Percentiles rank a stretch among this genome's conserved stretches.
phyloP scores from a whole-genome alignment of 257 asterid genomes.

The Datura wrightii region DNA sequence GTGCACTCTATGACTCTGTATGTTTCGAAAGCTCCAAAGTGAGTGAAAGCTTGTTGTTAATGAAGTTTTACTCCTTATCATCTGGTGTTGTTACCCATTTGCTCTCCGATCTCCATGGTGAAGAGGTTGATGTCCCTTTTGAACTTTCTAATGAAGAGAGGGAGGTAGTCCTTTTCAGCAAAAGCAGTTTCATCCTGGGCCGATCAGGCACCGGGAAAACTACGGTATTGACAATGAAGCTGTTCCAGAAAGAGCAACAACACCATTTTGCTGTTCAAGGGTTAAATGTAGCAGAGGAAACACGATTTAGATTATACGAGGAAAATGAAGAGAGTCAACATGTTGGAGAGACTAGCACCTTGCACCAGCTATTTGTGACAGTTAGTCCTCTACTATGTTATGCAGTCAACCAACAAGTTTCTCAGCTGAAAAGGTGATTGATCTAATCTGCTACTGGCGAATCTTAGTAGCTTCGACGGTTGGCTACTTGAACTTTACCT shows the following conservation, averaged over 20 bases:
- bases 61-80: slow-evolving; percentile 71
- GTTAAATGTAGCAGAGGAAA: not conserved
- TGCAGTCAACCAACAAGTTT: slow-evolving; percentile 67
- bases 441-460: not conserved
- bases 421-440: slow-evolving; percentile 61
- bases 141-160: slow-evolving; percentile 72
- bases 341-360: slow-evolving; percentile 17
- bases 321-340: not conserved
- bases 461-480: too few species aligned
- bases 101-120: slow-evolving; percentile 54
- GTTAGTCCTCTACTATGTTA: slow-evolving; percentile 71
- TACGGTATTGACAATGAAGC: slow-evolving; percentile 62
- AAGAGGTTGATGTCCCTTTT: slow-evolving; percentile 61
- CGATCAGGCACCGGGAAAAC: slow-evolving; percentile 84
- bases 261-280: slow-evolving; percentile 47
- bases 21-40: slow-evolving; percentile 60
- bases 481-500: too few species aligned
- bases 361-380: slow-evolving; percentile 72
- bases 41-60: slow-evolving; percentile 63
- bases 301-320: not conserved
- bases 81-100: slow-evolving; percentile 54
- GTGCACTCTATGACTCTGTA: slow-evolving; percentile 30
- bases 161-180: slow-evolving; percentile 48
- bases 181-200: slow-evolving; percentile 68
- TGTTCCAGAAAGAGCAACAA: slow-evolving; percentile 56